Base-by-base conservation (phyloP, 257 asterid genomes). In the Nicotiana paniculata region DNA sequence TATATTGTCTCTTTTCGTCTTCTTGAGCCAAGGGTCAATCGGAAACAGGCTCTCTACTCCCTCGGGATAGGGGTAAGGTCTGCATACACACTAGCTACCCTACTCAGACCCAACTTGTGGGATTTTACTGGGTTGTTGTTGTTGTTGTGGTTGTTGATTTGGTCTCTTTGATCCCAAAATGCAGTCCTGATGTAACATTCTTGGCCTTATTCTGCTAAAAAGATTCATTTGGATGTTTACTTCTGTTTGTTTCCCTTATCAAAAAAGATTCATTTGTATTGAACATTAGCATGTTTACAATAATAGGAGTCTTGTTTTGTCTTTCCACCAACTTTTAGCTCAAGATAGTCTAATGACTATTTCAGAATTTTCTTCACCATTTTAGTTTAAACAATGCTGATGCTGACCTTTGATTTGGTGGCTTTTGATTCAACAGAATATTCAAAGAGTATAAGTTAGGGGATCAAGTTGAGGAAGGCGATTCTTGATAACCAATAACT, bases 181-280 rank as follows among this genome's bases (percentile, higher is more conserved):
- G 79, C 62, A 48, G 79, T 74, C 79, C 39, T 74, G 79, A 48
- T 74, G 79, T 74, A 24, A 74, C 79, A 6, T 74, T 43, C 48
- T 21, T 48, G 79, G 26, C 2, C 9, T 74, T 74, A 26, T 48
- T 74, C 62, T 48, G 2, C 79, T 74, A 26, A 48, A 74, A 48
- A 48, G 8, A 74, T 15, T 48, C 43, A 74, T 26, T 48, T 74
- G 26, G 43, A 48, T 48, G 16, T 26, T 48, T 48, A 48, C 24
- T 13, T 72, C 5, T 72, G 37, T 48, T 46, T 48, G 8, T 72
- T 21, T 68, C 8, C 18, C 17, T 72, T 21, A 6, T 21, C 1
- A 5, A 43, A 43, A 21, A 12, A 46, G 17, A 72, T 21, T 12
- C 5, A 43, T 70, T 43, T 72, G 21, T 58, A 72, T 72, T 72